phyloP scores from a whole-genome alignment of 768 basidiomycete species.

The Floccularia luteovirens region DNA sequence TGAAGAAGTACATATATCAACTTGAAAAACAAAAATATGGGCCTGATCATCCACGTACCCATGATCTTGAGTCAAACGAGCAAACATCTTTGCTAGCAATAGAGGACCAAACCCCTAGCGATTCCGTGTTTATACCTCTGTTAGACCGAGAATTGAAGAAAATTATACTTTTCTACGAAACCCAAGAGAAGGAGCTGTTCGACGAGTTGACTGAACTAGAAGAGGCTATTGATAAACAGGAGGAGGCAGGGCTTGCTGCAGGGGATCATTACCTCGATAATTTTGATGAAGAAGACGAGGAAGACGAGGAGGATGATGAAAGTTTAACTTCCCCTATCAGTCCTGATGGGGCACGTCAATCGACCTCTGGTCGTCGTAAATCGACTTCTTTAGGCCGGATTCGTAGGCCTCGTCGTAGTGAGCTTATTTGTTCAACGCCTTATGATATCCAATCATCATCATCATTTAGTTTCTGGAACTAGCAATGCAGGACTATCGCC shows the following conservation, averaged over 20 bases:
- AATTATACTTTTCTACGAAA: constrained; percentile 71
- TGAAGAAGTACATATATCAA: constrained; percentile 83
- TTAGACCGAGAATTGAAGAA: constrained; percentile 81
- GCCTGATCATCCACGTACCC: constrained; percentile 19
- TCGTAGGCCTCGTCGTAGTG: constrained; percentile 2
- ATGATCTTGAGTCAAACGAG: constrained; percentile 65
- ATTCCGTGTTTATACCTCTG: constrained; percentile 61
- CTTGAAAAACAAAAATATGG: constrained; percentile 71
- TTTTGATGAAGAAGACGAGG: constrained; percentile 53
- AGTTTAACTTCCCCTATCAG: constrained; percentile 25
- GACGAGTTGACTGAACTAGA: constrained; percentile 54
- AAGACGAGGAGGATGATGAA: constrained; percentile 42
- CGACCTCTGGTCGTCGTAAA: constrained; percentile 31
- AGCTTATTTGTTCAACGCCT: neutral
- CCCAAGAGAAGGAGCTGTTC: constrained; percentile 66
- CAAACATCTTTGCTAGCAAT: constrained; percentile 44
- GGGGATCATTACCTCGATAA: constrained; percentile 50
- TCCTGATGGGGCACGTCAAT: constrained; percentile 22
- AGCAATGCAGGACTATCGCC: neutral
- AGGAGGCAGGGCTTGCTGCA: constrained; percentile 45
- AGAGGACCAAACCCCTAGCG: constrained; percentile 28
- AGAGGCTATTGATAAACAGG: constrained; percentile 47
- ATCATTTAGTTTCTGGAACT: constrained; percentile 1
- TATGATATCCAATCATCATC: neutral
- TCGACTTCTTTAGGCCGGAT: constrained; percentile 17